Evolutionary conservation across 2,329 filamentous ascomycete genomes (phyloP).

Genomic region (Pyricularia sp.): DNA sequence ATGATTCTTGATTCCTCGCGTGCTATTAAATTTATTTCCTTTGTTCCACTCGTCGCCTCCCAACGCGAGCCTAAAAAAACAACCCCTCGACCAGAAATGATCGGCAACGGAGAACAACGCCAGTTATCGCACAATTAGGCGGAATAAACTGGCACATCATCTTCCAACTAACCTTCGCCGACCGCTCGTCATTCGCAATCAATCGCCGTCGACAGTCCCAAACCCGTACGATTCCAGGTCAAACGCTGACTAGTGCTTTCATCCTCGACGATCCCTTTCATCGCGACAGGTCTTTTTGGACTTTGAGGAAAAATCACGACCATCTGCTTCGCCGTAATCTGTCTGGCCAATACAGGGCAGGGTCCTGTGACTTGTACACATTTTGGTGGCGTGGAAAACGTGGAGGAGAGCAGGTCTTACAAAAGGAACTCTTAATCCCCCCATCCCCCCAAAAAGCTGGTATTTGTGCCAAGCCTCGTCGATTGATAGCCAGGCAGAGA

Average conservation of each 20-base stretch:
- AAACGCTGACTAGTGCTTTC: neutral
- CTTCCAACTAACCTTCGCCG: neutral
- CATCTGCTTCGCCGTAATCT: neutral
- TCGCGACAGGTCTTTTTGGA: neutral
- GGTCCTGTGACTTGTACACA: neutral
- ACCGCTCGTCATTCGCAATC: neutral
- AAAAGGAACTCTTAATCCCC: neutral
- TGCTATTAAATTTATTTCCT: neutral
- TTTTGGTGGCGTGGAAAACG: neutral
- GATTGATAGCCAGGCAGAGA: neutral
- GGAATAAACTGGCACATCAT: neutral
- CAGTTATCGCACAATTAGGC: neutral
- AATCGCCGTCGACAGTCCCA: neutral
- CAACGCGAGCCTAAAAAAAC: neutral
- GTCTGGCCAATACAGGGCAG: neutral
- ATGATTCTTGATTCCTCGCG: neutral
- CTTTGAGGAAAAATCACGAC: neutral
- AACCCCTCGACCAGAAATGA: neutral
- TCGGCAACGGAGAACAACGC: neutral
- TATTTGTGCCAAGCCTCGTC: neutral
- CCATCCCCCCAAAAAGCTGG: too few species aligned
- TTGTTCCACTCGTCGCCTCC: neutral
- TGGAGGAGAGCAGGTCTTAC: neutral
- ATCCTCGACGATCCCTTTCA: neutral
- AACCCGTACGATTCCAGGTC: neutral